Conservation (phyloP, 106 monocot genomes). For the Hemerocallis citrina region DNA sequence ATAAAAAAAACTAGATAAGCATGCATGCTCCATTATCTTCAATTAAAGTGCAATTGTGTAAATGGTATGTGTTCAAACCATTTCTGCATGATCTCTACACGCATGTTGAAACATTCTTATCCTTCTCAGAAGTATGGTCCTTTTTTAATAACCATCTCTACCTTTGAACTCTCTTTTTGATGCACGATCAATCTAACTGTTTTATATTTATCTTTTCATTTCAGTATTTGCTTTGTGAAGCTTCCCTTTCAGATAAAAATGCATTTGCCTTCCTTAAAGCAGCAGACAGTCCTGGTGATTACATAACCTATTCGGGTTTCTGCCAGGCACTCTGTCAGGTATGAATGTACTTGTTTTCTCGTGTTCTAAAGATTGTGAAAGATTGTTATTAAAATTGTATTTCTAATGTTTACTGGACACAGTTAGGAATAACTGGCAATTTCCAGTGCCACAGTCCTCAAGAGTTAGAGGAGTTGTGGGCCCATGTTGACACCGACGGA, state of each 20-base stretch:
- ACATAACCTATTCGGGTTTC: constrained; percentile 66
- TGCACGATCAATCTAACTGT: neutral
- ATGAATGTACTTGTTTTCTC: too few species aligned
- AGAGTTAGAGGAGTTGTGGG: constrained; percentile 75
- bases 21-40: too few species aligned
- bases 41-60: too few species aligned
- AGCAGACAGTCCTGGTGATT: constrained; percentile 69
- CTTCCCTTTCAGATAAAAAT: neutral
- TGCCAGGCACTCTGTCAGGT: constrained; percentile 78
- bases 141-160: too few species aligned
- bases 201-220: neutral
- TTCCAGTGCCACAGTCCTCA: constrained; percentile 51
- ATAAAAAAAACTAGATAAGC: too few species aligned
- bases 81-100: constrained; percentile 10
- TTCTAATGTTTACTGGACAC: constrained; percentile 6
- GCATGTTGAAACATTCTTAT: constrained; percentile 7
- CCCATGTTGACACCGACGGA: constrained; percentile 57
- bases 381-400: neutral
- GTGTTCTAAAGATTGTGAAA: too few species aligned
- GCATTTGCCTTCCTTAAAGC: constrained; percentile 88
- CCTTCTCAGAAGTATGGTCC: constrained; percentile 1
- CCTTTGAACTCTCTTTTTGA: neutral
- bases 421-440: constrained; percentile 65
- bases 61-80: neutral
- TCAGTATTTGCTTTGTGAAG: neutral